Evolutionary conservation across 2,329 filamentous ascomycete species (phyloP), one percentile per base, ranked within the genome.

Genomic region (Chrysoporthe cubensis): DNA sequence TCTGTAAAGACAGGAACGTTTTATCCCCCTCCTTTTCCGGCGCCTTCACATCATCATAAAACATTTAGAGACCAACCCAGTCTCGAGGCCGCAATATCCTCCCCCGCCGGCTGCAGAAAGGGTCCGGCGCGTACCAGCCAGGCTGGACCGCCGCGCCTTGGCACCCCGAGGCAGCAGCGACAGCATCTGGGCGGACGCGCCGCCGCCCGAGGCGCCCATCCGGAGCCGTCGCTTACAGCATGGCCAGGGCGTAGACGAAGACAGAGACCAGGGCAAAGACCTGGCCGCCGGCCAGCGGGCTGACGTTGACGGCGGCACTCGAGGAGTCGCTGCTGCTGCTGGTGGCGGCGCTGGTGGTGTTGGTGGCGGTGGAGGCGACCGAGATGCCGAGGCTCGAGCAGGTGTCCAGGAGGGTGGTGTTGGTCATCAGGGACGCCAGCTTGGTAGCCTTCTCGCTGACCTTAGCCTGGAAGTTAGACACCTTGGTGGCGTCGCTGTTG

Each of bases 401-500:
- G 52, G 73, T 46, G 43, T 67, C 65, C 48, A 73, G 68, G 32
- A 80, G 75, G 54, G 79, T 80, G 3, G 74, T 65, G 72, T 81
- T 80, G 72, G 70, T 70, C 72, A 73, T 71, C 72, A 80, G 50
- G 7, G 69, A 69, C 42, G 71, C 67, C 13, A 80, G 73, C 72
- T 76, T 75, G 43, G 73, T 71, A 34, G 74, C 69, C 54, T 73
- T 71, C 52, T 70, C 69, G 54, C 64, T 65, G 52, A 74, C 75
- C 72, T 75, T 76, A 56, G 73, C 73, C 75, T 79, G 74, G 75
- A 78, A 76, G 52, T 66, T 71, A 48, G 73, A 72, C 52, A 77
- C 74, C 73, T 76, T 77, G 67, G 75, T 77, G n/a, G 75, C 69
- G 69, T 80, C 77, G 61, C 73, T 72, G 26, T 79, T 71, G 69